Percentiles rank a stretch among this genome's conserved stretches.
phyloP scores from a whole-genome alignment of 345 rosid species.

The Bruguiera parviflora region DNA sequence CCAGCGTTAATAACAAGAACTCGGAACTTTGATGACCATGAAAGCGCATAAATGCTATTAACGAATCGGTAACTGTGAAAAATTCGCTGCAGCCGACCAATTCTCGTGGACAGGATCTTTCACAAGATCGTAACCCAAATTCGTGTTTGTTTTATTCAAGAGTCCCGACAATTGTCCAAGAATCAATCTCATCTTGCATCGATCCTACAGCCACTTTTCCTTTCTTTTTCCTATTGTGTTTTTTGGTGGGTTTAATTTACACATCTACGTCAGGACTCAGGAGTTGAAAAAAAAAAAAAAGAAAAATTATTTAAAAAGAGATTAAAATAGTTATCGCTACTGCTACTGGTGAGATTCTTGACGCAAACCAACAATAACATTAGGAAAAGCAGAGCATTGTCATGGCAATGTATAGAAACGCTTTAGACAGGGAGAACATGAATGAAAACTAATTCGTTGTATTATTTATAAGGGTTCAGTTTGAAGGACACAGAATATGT shows the following conservation, averaged over 20 bases:
- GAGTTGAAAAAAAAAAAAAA: neutral
- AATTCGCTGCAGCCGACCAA: slow-evolving; percentile 11
- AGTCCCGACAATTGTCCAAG: slow-evolving; percentile 19
- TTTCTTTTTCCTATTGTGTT: neutral
- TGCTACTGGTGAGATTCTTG: slow-evolving; percentile 24
- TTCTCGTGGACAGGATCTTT: slow-evolving; percentile 21
- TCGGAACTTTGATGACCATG: neutral
- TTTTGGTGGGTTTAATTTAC: neutral
- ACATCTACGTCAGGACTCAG: slow-evolving; percentile 1
- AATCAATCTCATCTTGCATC: slow-evolving; percentile 23
- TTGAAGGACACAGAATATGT: too few species aligned
- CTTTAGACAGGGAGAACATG: slow-evolving; percentile 7
- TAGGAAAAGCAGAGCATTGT: slow-evolving; percentile 27
- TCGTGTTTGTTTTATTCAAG: slow-evolving; percentile 17
- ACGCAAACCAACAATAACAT: slow-evolving; percentile 11
- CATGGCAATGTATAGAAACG: slow-evolving; percentile 29
- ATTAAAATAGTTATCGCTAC: slow-evolving; percentile 1
- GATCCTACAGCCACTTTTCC: slow-evolving; percentile 12
- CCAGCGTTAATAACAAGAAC: neutral
- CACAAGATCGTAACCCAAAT: slow-evolving; percentile 12
- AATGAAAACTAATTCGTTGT: neutral
- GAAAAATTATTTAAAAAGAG: neutral
- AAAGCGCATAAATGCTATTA: neutral
- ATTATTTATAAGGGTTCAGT: too few species aligned
- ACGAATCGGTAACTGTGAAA: neutral